Base-by-base conservation (phyloP, 2,329 filamentous ascomycete genomes). In the Colletotrichum horii region DNA sequence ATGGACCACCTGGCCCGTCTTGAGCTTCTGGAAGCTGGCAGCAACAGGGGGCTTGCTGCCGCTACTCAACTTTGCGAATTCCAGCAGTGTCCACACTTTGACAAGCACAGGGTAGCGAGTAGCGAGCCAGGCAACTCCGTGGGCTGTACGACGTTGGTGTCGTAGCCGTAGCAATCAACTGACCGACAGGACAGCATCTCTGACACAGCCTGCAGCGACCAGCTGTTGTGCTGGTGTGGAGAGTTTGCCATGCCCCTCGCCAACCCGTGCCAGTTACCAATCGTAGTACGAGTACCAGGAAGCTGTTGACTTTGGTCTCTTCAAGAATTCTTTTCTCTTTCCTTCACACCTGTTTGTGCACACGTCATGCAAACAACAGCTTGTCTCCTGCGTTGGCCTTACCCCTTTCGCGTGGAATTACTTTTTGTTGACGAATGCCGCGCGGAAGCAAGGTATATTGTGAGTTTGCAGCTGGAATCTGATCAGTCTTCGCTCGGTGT, bases 21-120 rank as follows among this genome's bases (percentile, higher is more conserved):
- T 65, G 43, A 69, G 64, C 74, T 76, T 76, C 74, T 69, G 48
- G 74, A 75, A 76, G 70, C 56, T 38, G 73, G 24, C 56, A 36
- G 58, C 48, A 68, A 65, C 74, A 76, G 64, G 70, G 58, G 70
- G 48, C 28, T 68, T 8, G 70, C 24, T 64, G 32, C n/a, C 32
- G 30, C 43, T 43, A 14, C 4, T 22, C 60, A 38, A 52, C 43
- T 52, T 52, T 52, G 14, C n/a, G 43, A 36, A 48, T 60, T 34
- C 55, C 34, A 48, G 48, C 30, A 58, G 36, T 66, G 22, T 67
- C 36, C 34, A 28, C 52, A 72, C 30, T 24, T 36, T 24, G 66
- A 36, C 66, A 55, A 56, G 65, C 38, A 62, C 62, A 48, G 62
- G 62, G 62, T 48, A 48, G 26, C 22, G 15, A 43, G 58, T 61